Evolutionary conservation across 495 filamentous ascomycete species (phyloP).

Genomic region (Daldinia vernicosa): DNA sequence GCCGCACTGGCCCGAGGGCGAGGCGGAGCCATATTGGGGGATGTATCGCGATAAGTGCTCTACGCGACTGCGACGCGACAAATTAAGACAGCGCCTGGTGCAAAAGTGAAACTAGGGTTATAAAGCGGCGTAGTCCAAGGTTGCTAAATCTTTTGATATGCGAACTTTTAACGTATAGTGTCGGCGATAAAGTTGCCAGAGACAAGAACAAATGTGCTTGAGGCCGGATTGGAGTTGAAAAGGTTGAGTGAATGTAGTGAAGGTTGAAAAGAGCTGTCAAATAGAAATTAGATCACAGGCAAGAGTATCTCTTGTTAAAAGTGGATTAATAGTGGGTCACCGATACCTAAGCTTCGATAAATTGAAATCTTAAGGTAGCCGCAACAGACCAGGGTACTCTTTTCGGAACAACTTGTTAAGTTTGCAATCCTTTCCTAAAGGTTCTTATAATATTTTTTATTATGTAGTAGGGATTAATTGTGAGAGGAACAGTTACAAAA

Average conservation of each 20-base stretch:
- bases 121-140: background rate
- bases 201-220: constrained; percentile 6
- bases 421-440: background rate
- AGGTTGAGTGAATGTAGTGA: constrained; percentile 15
- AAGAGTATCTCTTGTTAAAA: constrained; percentile 11
- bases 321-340: constrained; percentile 17
- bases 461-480: background rate
- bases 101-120: background rate
- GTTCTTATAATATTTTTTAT: background rate
- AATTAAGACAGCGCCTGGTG: background rate
- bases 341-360: constrained; percentile 10
- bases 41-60: constrained; percentile 37
- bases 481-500: background rate
- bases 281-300: constrained; percentile 19
- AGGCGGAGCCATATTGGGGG: constrained; percentile 67
- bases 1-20: constrained; percentile 58
- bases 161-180: background rate
- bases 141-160: background rate
- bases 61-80: constrained; percentile 55
- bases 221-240: constrained; percentile 10
- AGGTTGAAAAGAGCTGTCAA: constrained; percentile 8
- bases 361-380: constrained; percentile 1
- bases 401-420: background rate
- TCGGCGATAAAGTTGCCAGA: background rate
- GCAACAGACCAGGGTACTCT: background rate